These are phyloP conservation scores for Acanthamoeba culbertsoni DNA, from an alignment of 208 protist genomes.

Conservation along the genomic window DNA sequence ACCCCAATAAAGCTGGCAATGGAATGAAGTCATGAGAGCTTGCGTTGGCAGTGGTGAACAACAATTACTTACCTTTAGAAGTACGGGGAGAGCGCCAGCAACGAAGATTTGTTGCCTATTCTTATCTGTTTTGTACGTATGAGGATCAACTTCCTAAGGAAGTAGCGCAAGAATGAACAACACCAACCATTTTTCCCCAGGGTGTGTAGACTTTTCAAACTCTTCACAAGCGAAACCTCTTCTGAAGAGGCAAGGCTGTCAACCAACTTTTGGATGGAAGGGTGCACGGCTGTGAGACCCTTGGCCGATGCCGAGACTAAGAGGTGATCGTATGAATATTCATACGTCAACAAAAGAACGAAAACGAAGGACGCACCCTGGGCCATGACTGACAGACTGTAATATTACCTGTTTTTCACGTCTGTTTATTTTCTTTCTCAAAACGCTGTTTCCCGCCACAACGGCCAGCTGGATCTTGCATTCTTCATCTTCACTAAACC, in stretches of 20 bases:
- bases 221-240: not conserved
- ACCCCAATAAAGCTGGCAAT: not conserved
- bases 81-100: not conserved
- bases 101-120: conserved; percentile 8
- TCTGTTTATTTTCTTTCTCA: not conserved
- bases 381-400: too few relatives aligned
- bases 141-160: not conserved
- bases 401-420: too few relatives aligned
- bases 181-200: not conserved
- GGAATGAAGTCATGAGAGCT: not conserved
- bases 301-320: not conserved
- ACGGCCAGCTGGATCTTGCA: not conserved
- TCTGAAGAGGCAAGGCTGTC: not conserved
- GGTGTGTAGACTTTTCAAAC: not conserved
- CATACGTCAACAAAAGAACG: not conserved
- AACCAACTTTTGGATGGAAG: conserved; percentile 10
- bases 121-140: not conserved
- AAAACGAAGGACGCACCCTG: too few relatives aligned
- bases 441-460: not conserved
- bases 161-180: not conserved
- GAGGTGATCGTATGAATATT: not conserved
- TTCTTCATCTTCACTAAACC: not conserved
- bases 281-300: not conserved
- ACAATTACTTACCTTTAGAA: not conserved
- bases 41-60: not conserved